Base-by-base conservation (phyloP, 2,329 filamentous ascomycete genomes). In the Xylariaceae sp. region DNA sequence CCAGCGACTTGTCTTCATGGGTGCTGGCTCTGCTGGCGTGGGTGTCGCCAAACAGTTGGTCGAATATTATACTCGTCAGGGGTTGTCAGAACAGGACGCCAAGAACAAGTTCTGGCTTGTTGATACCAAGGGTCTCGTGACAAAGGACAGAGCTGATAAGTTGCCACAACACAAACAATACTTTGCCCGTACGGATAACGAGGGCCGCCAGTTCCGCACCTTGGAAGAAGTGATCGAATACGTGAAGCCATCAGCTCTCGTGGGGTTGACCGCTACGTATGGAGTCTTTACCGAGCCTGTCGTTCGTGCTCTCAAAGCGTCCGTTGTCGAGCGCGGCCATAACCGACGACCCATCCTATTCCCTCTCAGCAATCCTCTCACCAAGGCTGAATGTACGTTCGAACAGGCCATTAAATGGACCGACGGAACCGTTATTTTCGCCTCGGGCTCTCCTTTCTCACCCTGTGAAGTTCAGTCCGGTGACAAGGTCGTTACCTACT, bases 21-120 rank as follows among this genome's bases (percentile, higher is more conserved):
- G 94, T 60, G 93, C 94, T 56, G 94, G 94, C 58, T 96, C 90
- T 62, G 94, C 94, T 42, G 94, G 94, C 79, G 92, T 96, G 51
- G 94, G 94, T 79, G 94, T 99, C 61, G 94, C 94, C 61, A 96
- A 96, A 82, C 94, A 97, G 80, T 88, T 99, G 65, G 92, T 96
- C 59, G 91, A 96, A 77, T 97, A 91, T 82, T 97, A 97, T 80
- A 91, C 92, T 70, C 90, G 90, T 67, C 90, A 92, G 68, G 94
- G 94, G 47, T 81, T 97, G 71, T 88, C 88, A 8, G 93, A 97
- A 75, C 85, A 92, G 69, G 88, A 90, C 65, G 94, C 94, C 58
- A 87, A 87, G 69, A 85, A 88, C 72, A 94, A 94, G 80, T 97
- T 99, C 84, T 97, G 89, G 85, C 89, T 99, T 52, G 92, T 97